A percentile compares a stretch with the other conserved stretches of the same genome.
Evolutionary conservation across 805 yeast genomes (phyloP).

Genomic region (Cyberlindnera suaveolens): DNA sequence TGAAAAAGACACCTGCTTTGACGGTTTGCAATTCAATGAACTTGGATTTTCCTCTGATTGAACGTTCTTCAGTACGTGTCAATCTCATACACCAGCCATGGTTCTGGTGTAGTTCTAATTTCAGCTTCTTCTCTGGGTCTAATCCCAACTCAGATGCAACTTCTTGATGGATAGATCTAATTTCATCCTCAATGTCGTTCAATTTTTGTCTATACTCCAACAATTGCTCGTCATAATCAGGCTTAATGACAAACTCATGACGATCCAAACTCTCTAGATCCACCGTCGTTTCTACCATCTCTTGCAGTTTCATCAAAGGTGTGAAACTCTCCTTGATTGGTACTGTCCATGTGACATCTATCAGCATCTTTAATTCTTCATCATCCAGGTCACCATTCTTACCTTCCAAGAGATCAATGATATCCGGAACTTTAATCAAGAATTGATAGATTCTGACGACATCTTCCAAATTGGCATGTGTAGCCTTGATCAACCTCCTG

Average conservation of each 20-base stretch:
- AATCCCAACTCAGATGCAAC: slow-evolving; percentile 71
- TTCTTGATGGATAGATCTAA: slow-evolving; percentile 52
- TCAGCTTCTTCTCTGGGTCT: slow-evolving; percentile 83
- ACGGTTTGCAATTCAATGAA: slow-evolving; percentile 84
- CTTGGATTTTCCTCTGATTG: slow-evolving; percentile 52
- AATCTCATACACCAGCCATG: slow-evolving; percentile 95
- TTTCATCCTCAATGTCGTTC: slow-evolving; percentile 45
- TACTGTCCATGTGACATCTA: slow-evolving; percentile 47
- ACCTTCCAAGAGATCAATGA: slow-evolving; percentile 45
- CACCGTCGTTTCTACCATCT: slow-evolving; percentile 86
- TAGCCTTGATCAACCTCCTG: slow-evolving; percentile 49
- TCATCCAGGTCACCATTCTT: slow-evolving; percentile 33
- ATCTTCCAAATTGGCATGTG: slow-evolving; percentile 70
- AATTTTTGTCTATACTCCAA: slow-evolving; percentile 52
- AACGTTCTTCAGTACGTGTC: slow-evolving; percentile 83
- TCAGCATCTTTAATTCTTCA: slow-evolving; percentile 27
- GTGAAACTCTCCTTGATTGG: slow-evolving; percentile 45
- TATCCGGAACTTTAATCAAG: slow-evolving; percentile 62
- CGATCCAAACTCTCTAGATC: slow-evolving; percentile 78
- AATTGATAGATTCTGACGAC: slow-evolving; percentile 86
- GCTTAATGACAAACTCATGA: slow-evolving; percentile 78
- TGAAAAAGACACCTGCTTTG: slow-evolving; percentile 92
- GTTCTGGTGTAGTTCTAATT: slow-evolving; percentile 77
- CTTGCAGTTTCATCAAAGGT: slow-evolving; percentile 64
- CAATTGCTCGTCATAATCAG: slow-evolving; percentile 82